phyloP scores from a whole-genome alignment of 352 stramenopile genomes.

The Pythium inflatum region DNA sequence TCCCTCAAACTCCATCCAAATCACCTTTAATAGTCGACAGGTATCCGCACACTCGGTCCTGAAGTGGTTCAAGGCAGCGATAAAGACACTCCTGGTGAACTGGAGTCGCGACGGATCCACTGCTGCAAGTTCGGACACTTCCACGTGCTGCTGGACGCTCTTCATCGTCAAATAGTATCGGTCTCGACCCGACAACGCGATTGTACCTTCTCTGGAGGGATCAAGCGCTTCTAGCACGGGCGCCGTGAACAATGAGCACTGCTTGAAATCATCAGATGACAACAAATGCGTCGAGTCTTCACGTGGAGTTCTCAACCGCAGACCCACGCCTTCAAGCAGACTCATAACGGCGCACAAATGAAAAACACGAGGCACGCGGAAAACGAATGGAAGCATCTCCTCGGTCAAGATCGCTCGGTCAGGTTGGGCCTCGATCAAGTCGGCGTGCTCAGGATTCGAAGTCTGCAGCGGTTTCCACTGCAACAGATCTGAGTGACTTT shows the following conservation, averaged over 20 bases:
- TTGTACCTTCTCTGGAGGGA: conserved; percentile 2
- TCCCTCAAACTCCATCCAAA: conserved; percentile 30
- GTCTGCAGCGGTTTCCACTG: conserved; percentile 67
- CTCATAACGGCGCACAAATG: conserved; percentile 42
- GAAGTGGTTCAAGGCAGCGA: not conserved
- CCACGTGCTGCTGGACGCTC: not conserved
- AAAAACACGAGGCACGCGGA: conserved; percentile 44
- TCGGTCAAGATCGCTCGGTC: conserved; percentile 70
- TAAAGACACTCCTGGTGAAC: conserved; percentile 32
- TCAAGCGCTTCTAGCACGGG: conserved; percentile 53
- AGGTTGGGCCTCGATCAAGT: conserved; percentile 62
- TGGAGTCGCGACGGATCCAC: conserved; percentile 21
- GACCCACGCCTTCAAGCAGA: conserved; percentile 52
- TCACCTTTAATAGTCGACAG: conserved; percentile 49
- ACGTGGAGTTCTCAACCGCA: conserved; percentile 30
- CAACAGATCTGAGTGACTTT: conserved; percentile 36
- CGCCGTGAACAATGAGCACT: conserved; percentile 34
- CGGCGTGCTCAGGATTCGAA: conserved; percentile 46
- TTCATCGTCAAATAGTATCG: conserved; percentile 14
- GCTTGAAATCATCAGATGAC: conserved; percentile 45
- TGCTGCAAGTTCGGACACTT: not conserved
- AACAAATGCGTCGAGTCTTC: conserved; percentile 20
- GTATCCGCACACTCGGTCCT: conserved; percentile 22
- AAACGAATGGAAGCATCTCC: conserved; percentile 82
- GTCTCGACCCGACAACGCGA: conserved; percentile 11